A percentile compares a stretch with the other conserved stretches of the same genome.
Conservation (phyloP, 2,329 filamentous ascomycete genomes). For the Cercospora sojina region DNA sequence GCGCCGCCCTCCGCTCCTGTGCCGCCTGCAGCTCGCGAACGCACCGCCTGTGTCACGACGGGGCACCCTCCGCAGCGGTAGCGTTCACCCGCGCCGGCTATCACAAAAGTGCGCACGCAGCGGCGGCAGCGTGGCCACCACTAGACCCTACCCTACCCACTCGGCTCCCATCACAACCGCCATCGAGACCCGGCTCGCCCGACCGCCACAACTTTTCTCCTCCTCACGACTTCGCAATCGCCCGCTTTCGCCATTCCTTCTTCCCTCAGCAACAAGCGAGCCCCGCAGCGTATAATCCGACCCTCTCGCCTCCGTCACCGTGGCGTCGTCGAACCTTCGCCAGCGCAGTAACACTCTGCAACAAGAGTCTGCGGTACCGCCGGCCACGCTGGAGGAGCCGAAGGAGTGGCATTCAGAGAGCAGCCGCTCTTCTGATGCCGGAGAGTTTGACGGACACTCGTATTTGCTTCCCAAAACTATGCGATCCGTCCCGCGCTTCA, state of each 20-base stretch:
- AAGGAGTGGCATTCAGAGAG: constrained; percentile 29
- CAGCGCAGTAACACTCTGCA: constrained; percentile 14
- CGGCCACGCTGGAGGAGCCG: constrained; percentile 27
- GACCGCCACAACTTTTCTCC: background rate
- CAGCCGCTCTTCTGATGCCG: constrained; percentile 30
- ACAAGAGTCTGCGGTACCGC: background rate
- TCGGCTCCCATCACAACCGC: background rate
- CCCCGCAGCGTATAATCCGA: background rate
- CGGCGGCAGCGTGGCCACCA: background rate
- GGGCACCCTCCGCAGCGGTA: background rate
- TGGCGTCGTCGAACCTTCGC: constrained; percentile 8
- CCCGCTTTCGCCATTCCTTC: background rate
- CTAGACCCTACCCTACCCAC: background rate
- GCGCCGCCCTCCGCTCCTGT: background rate
- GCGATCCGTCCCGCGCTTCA: constrained; percentile 36
- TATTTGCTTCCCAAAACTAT: constrained; percentile 24
- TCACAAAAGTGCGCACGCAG: background rate
- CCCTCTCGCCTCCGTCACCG: background rate
- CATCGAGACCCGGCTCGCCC: background rate
- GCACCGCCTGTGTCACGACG: constrained; percentile 1
- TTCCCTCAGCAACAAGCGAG: background rate
- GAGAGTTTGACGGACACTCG: constrained; percentile 8
- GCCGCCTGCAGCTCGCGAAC: background rate
- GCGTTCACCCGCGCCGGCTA: background rate
- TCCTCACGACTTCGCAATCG: background rate